Percentiles rank a stretch among this genome's conserved stretches.
Conservation (phyloP, 192 early-diverging fungal species). For the Chytriomyces confervae region DNA sequence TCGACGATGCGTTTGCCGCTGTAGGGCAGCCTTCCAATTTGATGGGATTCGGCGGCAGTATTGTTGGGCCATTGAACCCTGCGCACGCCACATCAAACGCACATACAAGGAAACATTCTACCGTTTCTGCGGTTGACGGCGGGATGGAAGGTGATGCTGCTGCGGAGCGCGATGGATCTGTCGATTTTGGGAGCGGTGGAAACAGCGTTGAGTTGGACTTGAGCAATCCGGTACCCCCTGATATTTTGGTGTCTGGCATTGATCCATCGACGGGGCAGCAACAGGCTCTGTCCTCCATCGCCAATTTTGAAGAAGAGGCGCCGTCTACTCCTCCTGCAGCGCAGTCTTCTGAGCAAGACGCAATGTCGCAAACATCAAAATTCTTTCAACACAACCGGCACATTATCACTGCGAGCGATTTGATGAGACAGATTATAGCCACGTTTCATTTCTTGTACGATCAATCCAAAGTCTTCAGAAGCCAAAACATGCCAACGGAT, state of each 20-base stretch:
- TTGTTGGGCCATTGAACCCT: neutral
- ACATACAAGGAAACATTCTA: neutral
- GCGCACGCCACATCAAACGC: neutral
- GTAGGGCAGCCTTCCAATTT: neutral
- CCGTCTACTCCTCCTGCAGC: neutral
- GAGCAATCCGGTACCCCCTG: neutral
- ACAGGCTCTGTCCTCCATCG: neutral
- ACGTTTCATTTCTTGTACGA: slow-evolving; percentile 60
- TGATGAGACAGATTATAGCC: slow-evolving; percentile 54
- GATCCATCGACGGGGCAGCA: neutral
- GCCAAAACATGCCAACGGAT: slow-evolving; percentile 23
- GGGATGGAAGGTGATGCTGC: slow-evolving; percentile 7
- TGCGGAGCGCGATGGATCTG: slow-evolving; percentile 4
- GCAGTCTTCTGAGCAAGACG: slow-evolving; percentile 45
- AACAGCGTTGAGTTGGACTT: neutral
- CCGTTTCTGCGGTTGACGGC: neutral
- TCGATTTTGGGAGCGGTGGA: neutral
- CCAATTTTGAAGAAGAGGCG: slow-evolving; percentile 6
- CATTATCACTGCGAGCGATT: slow-evolving; percentile 49
- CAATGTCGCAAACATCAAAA: slow-evolving; percentile 48
- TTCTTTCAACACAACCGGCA: slow-evolving; percentile 61
- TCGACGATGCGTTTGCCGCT: slow-evolving; percentile 32
- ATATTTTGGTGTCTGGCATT: slow-evolving; percentile 23
- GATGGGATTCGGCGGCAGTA: neutral
- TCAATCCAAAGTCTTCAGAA: slow-evolving; percentile 44